A percentile compares a stretch with the other conserved stretches of the same genome.
phyloP scores from a whole-genome alignment of 148 eudicot genomes.

The Camellia granthamiana region DNA sequence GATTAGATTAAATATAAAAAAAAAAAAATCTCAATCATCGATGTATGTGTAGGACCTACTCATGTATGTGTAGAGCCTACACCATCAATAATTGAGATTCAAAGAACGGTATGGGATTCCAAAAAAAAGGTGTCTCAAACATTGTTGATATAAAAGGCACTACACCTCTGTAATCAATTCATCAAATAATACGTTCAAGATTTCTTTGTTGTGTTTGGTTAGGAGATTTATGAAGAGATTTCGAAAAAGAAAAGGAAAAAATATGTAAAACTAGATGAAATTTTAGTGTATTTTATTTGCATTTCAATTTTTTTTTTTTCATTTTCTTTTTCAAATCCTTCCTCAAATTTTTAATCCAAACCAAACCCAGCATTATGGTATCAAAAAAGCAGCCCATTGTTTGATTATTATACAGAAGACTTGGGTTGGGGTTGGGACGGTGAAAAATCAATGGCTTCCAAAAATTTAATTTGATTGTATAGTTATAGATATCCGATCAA shows the following conservation, averaged over 20 bases:
- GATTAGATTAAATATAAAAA: background rate
- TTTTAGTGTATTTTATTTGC: too few species aligned
- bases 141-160: background rate
- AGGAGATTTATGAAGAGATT: too few species aligned
- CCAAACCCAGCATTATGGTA: background rate
- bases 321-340: too few species aligned
- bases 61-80: background rate
- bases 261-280: too few species aligned
- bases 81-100: background rate
- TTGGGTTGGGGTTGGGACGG: background rate
- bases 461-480: background rate
- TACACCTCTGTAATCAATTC: background rate
- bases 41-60: too few species aligned
- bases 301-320: too few species aligned
- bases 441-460: background rate
- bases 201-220: too few species aligned
- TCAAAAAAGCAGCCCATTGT: too few species aligned
- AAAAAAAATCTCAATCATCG: background rate
- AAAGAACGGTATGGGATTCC: background rate
- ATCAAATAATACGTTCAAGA: too few species aligned
- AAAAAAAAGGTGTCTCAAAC: background rate
- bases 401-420: background rate
- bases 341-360: too few species aligned
- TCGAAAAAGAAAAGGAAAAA: too few species aligned
- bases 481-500: too few species aligned